Conservation (phyloP, 176 grass and related monocot species). For the Canna indica region DNA sequence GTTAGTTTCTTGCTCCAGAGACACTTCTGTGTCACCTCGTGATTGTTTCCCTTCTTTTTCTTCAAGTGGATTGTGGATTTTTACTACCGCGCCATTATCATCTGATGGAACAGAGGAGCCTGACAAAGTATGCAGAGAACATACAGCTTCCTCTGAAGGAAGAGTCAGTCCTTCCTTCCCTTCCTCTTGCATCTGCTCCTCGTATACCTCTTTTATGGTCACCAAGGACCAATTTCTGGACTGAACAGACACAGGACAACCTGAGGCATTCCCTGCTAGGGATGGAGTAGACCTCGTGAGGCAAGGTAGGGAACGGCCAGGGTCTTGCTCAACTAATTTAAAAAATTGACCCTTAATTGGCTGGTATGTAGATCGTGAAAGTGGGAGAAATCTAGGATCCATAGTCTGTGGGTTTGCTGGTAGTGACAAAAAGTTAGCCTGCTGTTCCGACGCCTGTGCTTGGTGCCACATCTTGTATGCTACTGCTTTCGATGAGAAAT, state of each 20-base stretch:
- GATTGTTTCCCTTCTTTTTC: slow-evolving; percentile 11
- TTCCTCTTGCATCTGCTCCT: slow-evolving; percentile 23
- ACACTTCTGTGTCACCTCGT: slow-evolving; percentile 9
- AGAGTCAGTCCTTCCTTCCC: slow-evolving; percentile 13
- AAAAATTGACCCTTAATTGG: slow-evolving; percentile 30
- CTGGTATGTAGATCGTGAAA: slow-evolving; percentile 35
- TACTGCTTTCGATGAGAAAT: slow-evolving; percentile 32
- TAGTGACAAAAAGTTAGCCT: slow-evolving; percentile 20
- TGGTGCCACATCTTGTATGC: slow-evolving; percentile 53
- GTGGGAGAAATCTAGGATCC: slow-evolving; percentile 33
- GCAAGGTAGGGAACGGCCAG: slow-evolving; percentile 31
- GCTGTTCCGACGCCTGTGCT: slow-evolving; percentile 31
- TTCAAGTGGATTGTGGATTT: slow-evolving; percentile 15
- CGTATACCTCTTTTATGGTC: slow-evolving; percentile 24
- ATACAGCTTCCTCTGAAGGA: slow-evolving; percentile 20
- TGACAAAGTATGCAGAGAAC: slow-evolving; percentile 15
- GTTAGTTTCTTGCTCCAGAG: slow-evolving; percentile 16
- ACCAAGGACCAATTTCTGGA: slow-evolving; percentile 27
- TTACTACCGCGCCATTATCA: slow-evolving; percentile 1
- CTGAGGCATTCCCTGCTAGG: slow-evolving; percentile 27
- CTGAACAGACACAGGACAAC: slow-evolving; percentile 29
- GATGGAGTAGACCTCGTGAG: slow-evolving; percentile 27
- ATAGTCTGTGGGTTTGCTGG: slow-evolving; percentile 13
- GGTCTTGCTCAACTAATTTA: slow-evolving; percentile 24
- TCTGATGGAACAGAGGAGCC: slow-evolving; percentile 9